Percentiles rank a stretch among this genome's conserved stretches.
phyloP scores from a whole-genome alignment of 345 rosid genomes.

The Eucalyptus lansdowneana region DNA sequence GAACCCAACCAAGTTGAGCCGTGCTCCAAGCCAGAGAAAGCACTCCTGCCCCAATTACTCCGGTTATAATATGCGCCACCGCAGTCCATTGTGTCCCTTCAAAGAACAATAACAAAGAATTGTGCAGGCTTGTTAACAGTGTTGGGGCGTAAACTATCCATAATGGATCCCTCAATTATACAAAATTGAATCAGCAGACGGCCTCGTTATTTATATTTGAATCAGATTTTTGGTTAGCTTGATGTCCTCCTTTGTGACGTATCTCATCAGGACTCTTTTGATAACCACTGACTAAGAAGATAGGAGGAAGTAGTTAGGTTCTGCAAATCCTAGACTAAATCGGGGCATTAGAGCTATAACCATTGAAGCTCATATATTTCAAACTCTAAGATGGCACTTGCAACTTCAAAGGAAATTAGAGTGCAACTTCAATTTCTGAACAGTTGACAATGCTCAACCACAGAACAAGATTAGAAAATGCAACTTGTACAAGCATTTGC shows the following conservation, averaged over 20 bases:
- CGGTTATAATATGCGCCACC: constrained; percentile 54
- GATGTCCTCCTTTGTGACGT: not conserved
- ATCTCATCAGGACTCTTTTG: not conserved
- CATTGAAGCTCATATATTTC: not conserved
- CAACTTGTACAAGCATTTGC: not conserved
- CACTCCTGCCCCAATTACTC: constrained; percentile 79
- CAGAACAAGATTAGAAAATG: not conserved
- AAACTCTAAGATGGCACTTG: not conserved
- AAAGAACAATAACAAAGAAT: not conserved
- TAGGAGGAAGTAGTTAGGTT: not conserved
- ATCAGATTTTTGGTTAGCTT: not conserved
- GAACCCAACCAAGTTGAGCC: constrained; percentile 68
- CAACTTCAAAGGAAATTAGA: not conserved
- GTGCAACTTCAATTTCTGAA: not conserved
- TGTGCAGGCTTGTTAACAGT: not conserved
- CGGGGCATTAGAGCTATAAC: not conserved
- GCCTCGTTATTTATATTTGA: not conserved
- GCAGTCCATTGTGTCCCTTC: constrained; percentile 24
- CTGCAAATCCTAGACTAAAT: not conserved
- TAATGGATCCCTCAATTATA: not conserved
- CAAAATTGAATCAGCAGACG: not conserved
- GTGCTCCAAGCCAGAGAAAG: constrained; percentile 67
- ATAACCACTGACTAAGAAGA: not conserved
- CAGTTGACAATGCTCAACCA: not conserved
- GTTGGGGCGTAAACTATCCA: not conserved